Base-by-base conservation (phyloP, 345 rosid genomes). In the Eucalyptus dawsonii region DNA sequence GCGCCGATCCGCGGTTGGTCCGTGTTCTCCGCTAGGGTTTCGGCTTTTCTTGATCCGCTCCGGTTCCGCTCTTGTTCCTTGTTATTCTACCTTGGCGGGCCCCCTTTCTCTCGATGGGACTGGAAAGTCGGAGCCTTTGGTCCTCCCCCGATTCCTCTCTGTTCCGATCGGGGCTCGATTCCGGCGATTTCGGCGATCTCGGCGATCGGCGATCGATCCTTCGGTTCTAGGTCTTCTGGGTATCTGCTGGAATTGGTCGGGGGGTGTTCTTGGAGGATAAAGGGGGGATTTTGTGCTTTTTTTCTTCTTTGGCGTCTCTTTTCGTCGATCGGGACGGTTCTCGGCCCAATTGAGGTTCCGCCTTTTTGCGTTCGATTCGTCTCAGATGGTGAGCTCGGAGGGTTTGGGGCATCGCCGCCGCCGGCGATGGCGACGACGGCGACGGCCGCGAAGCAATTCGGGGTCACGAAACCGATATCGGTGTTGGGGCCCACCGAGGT, bases 401-500 rank as follows among this genome's bases (percentile, higher is more conserved):
- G 93, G 93, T 25, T 87, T 92, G 90, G 80, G 86, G 93, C 89
- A 50, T 88, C 94, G 34, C 88, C 89, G 89, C 91, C 92, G 85
- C 89, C 90, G 51, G 80, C 90, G 89, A 91, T 29, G 69, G 69
- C 34, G 69, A 27, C 69, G 69, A 13, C 69, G 47, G 88, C 88
- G 89, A 90, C 92, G 87, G 90, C 90, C 50, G 50, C 89, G 89
- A 93, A 89, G 89, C 94, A 92, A 47, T 93, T 58, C 86, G 99
- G 97, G 80, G 97, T 96, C 58, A 96, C 96, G 89, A 94, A 96
- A 88, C 98, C 99, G 42, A 95, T 97, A 87, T 97, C 99, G 37
- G 88, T 95, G 86, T 93, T 96, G 42, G 98, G 96, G 80, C 99
- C 99, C 42, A 92, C 94, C 2, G 92, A 95, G n/a, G 95, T 92